Conservation (phyloP, 2,329 filamentous ascomycete species). For the Hymenoscyphus infarciens region DNA sequence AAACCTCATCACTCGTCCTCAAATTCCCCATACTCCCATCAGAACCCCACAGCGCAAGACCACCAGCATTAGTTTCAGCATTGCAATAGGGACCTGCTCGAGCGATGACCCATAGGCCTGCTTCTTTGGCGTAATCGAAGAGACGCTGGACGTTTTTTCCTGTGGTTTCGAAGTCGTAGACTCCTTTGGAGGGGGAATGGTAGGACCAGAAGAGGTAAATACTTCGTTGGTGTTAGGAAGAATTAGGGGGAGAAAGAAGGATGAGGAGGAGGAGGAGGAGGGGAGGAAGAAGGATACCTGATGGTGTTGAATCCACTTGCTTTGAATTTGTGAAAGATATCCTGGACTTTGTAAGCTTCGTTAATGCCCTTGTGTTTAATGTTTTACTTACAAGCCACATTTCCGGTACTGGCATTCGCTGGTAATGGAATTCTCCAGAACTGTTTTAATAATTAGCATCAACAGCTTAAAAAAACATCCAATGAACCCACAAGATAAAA, state of each 20-base stretch:
- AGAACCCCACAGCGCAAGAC: conserved; percentile 44
- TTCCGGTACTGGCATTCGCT: conserved; percentile 50
- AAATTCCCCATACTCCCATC: conserved; percentile 44
- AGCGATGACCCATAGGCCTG: conserved; percentile 49
- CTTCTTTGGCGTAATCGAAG: conserved; percentile 48
- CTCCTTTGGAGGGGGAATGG: conserved; percentile 42
- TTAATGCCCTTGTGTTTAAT: neutral
- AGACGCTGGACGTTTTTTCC: conserved; percentile 49
- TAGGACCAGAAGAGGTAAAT: conserved; percentile 51
- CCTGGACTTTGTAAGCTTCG: conserved; percentile 28
- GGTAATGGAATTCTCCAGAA: conserved; percentile 48
- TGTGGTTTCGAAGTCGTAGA: conserved; percentile 48
- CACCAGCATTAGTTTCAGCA: conserved; percentile 48
- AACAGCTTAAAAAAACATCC: neutral
- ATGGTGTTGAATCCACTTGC: conserved; percentile 52
- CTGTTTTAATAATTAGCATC: conserved; percentile 16
- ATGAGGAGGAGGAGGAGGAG: neutral
- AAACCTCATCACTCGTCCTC: conserved; percentile 43
- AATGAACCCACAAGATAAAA: conserved; percentile 40
- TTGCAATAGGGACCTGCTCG: conserved; percentile 51
- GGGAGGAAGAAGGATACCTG: conserved; percentile 30
- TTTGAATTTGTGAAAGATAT: conserved; percentile 52
- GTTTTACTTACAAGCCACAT: conserved; percentile 41
- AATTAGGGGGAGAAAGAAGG: no score
- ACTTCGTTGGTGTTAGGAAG: no score